Base-by-base conservation (phyloP, 2,329 filamentous ascomycete genomes). In the Endoconidiophora laricicola region DNA sequence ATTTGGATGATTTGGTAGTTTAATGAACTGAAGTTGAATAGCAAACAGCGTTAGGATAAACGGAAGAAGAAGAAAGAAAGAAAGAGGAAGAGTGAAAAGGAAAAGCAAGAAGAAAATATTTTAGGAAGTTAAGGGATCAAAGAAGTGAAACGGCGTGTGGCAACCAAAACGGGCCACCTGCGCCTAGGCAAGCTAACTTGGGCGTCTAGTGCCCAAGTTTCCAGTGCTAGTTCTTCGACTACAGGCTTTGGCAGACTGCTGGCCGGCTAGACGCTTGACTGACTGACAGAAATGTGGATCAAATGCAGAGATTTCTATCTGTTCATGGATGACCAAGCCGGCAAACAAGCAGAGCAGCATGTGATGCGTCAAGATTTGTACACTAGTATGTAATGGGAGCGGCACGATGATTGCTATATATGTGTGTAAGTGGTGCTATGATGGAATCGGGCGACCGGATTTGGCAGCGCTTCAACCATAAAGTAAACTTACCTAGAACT, bases 121-220 rank as follows among this genome's bases (percentile, higher is more conserved):
- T 42, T 33, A 33, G 7, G 29, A 33, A 9, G 29, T 7, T 10
- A 33, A 33, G 29, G 29, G 29, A 48, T 40, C 14, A 26, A 46
- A 51, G 47, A 47, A 33, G 23, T 40, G 47, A 53, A 53, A 53
- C 46, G 43, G 42, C 42, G 46, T 49, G 46, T 53, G 44, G 38
- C 50, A 26, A 45, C 51, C 44, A 46, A 46, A 40, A 38, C 47
- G 41, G 47, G 41, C 39, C 24, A 33, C 23, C 49, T 14, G 24
- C n/a, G 18, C 36, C 20, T 40, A 22, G 29, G 26, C 26, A 9
- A 18, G 26, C 26, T 33, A 33, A 33, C 26, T 33, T 33, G 29
- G 29, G 16, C 16, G 16, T 18, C 16, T 2, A 18, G 16, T 18
- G 16, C 16, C 16, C 16, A 18, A 18, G 16, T 18, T 18, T 18